A percentile compares a stretch with the other conserved stretches of the same genome.
Conservation (phyloP, 257 asterid species). For the Solanum bulbocastanum region DNA sequence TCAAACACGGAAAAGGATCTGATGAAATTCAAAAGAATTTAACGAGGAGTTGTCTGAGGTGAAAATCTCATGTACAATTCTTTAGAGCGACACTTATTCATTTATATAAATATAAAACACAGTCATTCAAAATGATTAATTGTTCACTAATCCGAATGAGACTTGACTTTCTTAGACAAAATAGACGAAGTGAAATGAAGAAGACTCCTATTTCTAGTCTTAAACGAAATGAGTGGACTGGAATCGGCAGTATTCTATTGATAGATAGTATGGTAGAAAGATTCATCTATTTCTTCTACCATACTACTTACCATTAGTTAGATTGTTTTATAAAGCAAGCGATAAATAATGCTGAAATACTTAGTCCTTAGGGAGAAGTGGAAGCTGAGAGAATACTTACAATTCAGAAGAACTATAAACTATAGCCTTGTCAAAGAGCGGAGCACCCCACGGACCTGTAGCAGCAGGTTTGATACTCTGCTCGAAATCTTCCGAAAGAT, state of each 20-base stretch:
- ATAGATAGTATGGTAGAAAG: background rate
- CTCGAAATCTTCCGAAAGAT: slow-evolving; percentile 49
- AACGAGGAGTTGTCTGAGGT: background rate
- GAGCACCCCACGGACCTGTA: slow-evolving; percentile 98
- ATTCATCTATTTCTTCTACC: background rate
- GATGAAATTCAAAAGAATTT: background rate
- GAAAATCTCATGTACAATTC: background rate
- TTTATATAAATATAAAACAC: too few species aligned
- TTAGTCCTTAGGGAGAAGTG: background rate
- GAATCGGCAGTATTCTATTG: background rate
- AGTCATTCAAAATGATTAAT: too few species aligned
- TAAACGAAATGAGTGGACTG: background rate
- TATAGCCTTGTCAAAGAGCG: slow-evolving; percentile 85
- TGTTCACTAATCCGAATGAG: background rate
- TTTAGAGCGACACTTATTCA: background rate
- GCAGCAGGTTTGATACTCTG: slow-evolving; percentile 54
- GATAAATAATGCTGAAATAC: background rate
- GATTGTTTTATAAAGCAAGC: background rate
- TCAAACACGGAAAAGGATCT: background rate
- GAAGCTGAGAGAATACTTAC: slow-evolving; percentile 34
- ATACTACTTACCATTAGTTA: background rate
- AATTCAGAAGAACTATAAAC: slow-evolving; percentile 55
- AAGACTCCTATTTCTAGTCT: background rate
- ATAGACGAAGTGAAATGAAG: background rate
- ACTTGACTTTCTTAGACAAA: background rate